Evolutionary conservation across 2,329 filamentous ascomycete species (phyloP).

Genomic region (Apiospora hydei): DNA sequence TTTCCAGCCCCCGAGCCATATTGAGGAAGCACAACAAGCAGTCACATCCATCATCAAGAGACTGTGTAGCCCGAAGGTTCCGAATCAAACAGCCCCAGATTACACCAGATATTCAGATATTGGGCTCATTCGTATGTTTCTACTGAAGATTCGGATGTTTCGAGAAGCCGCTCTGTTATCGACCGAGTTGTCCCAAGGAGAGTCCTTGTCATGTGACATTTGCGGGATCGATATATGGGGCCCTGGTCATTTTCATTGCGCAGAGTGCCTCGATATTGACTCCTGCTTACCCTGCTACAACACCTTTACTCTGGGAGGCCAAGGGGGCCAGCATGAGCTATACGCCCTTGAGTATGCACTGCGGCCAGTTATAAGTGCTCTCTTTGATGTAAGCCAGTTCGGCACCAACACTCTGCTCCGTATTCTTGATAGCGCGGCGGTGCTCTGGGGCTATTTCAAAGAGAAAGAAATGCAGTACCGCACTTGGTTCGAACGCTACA

Average conservation of each 20-base stretch:
- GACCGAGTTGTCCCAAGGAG: not conserved
- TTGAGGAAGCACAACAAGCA: no score
- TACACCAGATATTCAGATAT: not conserved
- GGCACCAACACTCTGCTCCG: not conserved
- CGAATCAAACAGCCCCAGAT: not conserved
- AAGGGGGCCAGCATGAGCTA: not conserved
- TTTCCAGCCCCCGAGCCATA: not conserved
- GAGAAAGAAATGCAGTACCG: not conserved
- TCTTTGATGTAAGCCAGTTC: not conserved
- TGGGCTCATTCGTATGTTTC: not conserved
- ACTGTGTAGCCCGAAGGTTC: not conserved
- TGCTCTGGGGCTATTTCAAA: not conserved
- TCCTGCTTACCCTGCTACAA: not conserved
- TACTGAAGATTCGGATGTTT: not conserved
- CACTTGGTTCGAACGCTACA: not conserved
- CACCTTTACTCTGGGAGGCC: not conserved
- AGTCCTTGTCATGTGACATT: not conserved
- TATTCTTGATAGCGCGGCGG: not conserved
- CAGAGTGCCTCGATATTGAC: not conserved
- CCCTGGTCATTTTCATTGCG: not conserved
- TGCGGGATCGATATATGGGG: not conserved
- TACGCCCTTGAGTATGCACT: not conserved
- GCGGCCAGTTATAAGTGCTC: not conserved
- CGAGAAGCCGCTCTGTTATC: not conserved
- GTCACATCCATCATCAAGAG: not conserved